Evolutionary conservation across 2,329 filamentous ascomycete species (phyloP).

Genomic region (Cladobotryum mycophilum): DNA sequence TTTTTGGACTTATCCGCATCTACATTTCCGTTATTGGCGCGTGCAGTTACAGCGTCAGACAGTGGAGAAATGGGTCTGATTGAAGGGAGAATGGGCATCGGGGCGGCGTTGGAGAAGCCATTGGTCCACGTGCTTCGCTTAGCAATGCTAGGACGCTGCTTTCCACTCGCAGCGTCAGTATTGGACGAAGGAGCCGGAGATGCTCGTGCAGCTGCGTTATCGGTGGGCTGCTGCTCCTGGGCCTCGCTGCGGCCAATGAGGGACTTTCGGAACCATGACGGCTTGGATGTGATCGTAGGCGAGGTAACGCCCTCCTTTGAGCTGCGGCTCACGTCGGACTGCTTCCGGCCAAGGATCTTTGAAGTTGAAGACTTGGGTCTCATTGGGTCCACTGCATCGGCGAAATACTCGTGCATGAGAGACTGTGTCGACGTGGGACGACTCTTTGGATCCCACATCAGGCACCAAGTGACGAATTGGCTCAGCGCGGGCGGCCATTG

Average conservation of each 20-base stretch:
- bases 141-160: conserved; percentile 43
- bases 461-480: conserved; percentile 94
- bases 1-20: conserved; percentile 76
- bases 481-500: conserved; percentile 87
- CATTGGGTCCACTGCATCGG: conserved; percentile 84
- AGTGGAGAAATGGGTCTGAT: conserved; percentile 93
- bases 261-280: conserved; percentile 95
- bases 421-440: conserved; percentile 90
- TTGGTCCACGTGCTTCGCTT: conserved; percentile 96
- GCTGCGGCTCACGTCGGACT: conserved; percentile 70
- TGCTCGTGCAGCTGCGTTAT: conserved; percentile 38
- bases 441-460: conserved; percentile 96
- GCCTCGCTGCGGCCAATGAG: conserved; percentile 74
- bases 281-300: conserved; percentile 67
- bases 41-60: conserved; percentile 87
- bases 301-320: conserved; percentile 51
- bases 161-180: conserved; percentile 30
- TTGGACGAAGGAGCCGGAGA: conserved; percentile 38
- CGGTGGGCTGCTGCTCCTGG: conserved; percentile 46
- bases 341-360: conserved; percentile 79
- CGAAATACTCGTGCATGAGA: conserved; percentile 91
- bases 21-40: conserved; percentile 63
- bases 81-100: conserved; percentile 92
- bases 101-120: conserved; percentile 70
- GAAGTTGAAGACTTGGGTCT: conserved; percentile 87